Percentiles rank a stretch among this genome's conserved stretches.
Evolutionary conservation across 1,139 yeast species (phyloP).

Genomic region (Nakaseomyces sp.): DNA sequence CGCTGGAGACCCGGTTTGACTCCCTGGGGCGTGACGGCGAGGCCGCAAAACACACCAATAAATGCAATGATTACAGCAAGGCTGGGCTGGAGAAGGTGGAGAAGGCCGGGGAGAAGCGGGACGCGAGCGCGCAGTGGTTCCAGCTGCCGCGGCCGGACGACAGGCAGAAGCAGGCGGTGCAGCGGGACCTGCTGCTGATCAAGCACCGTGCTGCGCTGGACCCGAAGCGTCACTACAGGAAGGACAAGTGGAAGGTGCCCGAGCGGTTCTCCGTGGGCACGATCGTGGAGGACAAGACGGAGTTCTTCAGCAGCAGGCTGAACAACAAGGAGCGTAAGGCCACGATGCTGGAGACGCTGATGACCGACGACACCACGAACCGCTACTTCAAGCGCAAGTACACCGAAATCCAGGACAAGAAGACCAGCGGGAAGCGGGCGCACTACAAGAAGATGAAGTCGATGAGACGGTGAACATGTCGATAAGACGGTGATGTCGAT

Average conservation of each 20-base stretch:
- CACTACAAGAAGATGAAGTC: constrained; percentile 59
- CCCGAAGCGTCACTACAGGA: constrained; percentile 91
- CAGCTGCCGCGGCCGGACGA: constrained; percentile 72
- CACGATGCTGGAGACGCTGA: constrained; percentile 72
- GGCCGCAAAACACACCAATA: no score
- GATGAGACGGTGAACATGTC: no score
- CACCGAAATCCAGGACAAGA: constrained; percentile 62
- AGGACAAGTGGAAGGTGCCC: constrained; percentile 73
- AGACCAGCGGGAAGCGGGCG: constrained; percentile 67
- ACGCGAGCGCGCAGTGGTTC: constrained; percentile 64
- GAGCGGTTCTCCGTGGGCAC: constrained; percentile 86
- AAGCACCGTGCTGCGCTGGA: constrained; percentile 87
- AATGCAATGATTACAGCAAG: constrained; percentile 10
- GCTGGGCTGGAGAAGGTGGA: constrained; percentile 9
- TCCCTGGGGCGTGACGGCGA: no score
- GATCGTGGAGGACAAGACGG: constrained; percentile 71
- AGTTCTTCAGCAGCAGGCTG: constrained; percentile 64
- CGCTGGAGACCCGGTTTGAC: constrained; percentile 26
- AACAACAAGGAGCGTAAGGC: constrained; percentile 63
- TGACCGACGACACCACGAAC: constrained; percentile 61
- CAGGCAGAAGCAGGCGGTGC: constrained; percentile 48
- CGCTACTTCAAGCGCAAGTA: constrained; percentile 81
- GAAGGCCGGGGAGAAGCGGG: no score
- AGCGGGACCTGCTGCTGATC: constrained; percentile 68
- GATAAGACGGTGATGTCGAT: no score